phyloP scores from a whole-genome alignment of 2,329 filamentous ascomycete genomes.

The Colletotrichum eleusines region DNA sequence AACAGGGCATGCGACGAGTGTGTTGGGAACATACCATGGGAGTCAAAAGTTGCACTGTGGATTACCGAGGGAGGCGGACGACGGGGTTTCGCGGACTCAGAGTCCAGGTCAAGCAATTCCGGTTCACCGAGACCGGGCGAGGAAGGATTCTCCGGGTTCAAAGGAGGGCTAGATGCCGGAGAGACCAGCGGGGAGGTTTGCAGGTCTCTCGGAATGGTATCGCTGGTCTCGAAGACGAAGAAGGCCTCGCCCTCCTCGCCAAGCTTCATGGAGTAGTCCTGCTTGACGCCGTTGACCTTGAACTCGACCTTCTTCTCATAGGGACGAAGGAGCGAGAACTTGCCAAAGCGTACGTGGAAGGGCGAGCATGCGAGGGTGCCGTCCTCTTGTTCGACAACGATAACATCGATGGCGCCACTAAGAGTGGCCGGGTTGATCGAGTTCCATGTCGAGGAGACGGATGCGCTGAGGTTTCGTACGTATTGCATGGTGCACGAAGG shows the following conservation, averaged over 20 bases:
- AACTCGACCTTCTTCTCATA: slow-evolving; percentile 99
- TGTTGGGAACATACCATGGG: slow-evolving; percentile 47
- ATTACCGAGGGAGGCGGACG: slow-evolving; percentile 62
- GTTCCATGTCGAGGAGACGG: slow-evolving; percentile 98
- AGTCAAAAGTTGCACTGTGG: slow-evolving; percentile 48
- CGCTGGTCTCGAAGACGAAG: slow-evolving; percentile 96
- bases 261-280: slow-evolving; percentile 97
- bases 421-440: slow-evolving; percentile 98
- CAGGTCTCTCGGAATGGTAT: slow-evolving; percentile 89
- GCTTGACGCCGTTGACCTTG: slow-evolving; percentile 90
- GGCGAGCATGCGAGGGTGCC: slow-evolving; percentile 90
- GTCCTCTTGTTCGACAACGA: slow-evolving; percentile 97
- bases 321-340: slow-evolving; percentile 94
- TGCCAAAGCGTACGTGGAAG: slow-evolving; percentile 98
- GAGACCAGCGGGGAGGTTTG: slow-evolving; percentile 96
- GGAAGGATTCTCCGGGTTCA: slow-evolving; percentile 60
- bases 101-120: slow-evolving; percentile 76
- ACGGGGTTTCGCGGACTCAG: slow-evolving; percentile 52
- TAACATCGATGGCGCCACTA: slow-evolving; percentile 98
- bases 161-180: slow-evolving; percentile 85
- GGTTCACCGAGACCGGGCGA: slow-evolving; percentile 71
- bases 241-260: slow-evolving; percentile 98
- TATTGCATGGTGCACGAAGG: slow-evolving; percentile 81
- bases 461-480: slow-evolving; percentile 94
- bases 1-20: background rate